A percentile compares a stretch with the other conserved stretches of the same genome.
Evolutionary conservation across 2,329 filamentous ascomycete species (phyloP).

Genomic region (Myriosclerotinia scirpicola): DNA sequence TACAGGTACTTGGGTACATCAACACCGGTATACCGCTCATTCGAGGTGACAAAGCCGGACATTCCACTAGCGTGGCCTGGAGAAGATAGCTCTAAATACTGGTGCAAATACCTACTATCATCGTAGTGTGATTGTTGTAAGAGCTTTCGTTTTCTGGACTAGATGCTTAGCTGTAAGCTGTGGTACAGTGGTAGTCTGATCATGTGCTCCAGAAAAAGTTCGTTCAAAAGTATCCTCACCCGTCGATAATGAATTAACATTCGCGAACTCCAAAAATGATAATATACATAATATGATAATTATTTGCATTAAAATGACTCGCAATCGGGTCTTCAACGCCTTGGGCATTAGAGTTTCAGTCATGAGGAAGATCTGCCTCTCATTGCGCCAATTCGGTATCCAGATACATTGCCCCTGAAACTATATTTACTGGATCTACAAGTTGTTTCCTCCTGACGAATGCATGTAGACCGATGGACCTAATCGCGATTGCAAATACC

Average conservation of each 20-base stretch:
- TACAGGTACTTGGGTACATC: slow-evolving; percentile 32
- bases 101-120: slow-evolving; percentile 33
- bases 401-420: slow-evolving; percentile 25
- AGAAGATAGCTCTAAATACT: slow-evolving; percentile 29
- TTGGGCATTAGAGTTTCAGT: slow-evolving; percentile 27
- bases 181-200: slow-evolving; percentile 9
- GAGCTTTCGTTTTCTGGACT: slow-evolving; percentile 26
- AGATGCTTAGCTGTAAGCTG: slow-evolving; percentile 21
- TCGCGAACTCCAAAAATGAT: slow-evolving; percentile 34
- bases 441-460: slow-evolving; percentile 16
- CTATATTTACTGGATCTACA: slow-evolving; percentile 20
- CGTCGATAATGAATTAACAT: slow-evolving; percentile 35
- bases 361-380: slow-evolving; percentile 29
- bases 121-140: slow-evolving; percentile 27
- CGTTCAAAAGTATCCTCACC: slow-evolving; percentile 33
- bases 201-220: slow-evolving; percentile 31
- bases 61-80: slow-evolving; percentile 5
- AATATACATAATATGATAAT: slow-evolving; percentile 32
- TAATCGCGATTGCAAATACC: slow-evolving; percentile 21
- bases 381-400: slow-evolving; percentile 31
- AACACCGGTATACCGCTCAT: slow-evolving; percentile 30
- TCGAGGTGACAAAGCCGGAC: slow-evolving; percentile 15
- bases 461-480: slow-evolving; percentile 29
- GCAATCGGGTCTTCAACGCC: background rate
- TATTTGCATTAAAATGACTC: slow-evolving; percentile 27